Evolutionary conservation across 805 yeast genomes (phyloP), one percentile per base, ranked within the genome.

Genomic region (Yarrowia sp.): DNA sequence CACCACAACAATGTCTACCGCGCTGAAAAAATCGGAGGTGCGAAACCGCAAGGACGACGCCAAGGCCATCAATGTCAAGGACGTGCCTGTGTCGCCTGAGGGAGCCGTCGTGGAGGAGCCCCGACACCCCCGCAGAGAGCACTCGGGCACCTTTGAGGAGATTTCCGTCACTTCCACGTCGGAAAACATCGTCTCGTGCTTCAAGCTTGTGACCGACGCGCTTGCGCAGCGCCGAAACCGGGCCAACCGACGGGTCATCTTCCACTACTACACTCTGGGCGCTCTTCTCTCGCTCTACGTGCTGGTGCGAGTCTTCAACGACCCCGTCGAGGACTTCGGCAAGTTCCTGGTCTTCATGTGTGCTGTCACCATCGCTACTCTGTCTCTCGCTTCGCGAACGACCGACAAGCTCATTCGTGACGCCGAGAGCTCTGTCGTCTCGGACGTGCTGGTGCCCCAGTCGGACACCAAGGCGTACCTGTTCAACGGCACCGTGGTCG

Each of bases 151-250:
- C 6, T 55, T 55, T 39, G 61, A 55, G 38, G 61, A 55, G 47
- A 55, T 55, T 21, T 55, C 61, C 35, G 61, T 55, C 38, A 55
- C 61, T 8, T 55, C 61, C 12, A 55, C 63, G 16, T 35, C 53
- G 27, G 49, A 25, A 9, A 38, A 51, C 41, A 42, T 41, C n/a
- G 60, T 35, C 27, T 24, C 41, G 19, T 51, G 55, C 13, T 62
- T 62, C 49, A 62, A 62, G 41, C 56, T 62, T 19, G 39, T 62
- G 12, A 44, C 64, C 12, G 64, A 62, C 24, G 62, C 63, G 13
- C 49, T 53, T n/a, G 64, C 64, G 4, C 64, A 62, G 49, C 63
- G 64, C 18, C 64, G 63, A 16, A 62, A 62, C 35, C 31, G 44
- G 14, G 64, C 55, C 32, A 62, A 62, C 51, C 46, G 53, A 31